phyloP scores from a whole-genome alignment of 164 flowering plant species.

The Cinnamomum chago region DNA sequence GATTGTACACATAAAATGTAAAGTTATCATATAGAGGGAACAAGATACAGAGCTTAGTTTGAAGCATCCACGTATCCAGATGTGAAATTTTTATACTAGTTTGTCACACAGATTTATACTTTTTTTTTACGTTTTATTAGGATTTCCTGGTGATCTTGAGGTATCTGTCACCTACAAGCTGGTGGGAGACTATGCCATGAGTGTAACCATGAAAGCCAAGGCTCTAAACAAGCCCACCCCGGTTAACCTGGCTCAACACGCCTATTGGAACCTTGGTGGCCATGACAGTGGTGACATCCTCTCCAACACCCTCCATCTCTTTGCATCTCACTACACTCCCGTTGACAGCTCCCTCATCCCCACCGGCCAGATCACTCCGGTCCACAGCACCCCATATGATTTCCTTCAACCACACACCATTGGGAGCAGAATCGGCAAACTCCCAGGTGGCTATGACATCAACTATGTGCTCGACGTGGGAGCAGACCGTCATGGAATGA shows the following conservation, averaged over 20 bases:
- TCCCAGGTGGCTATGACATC: conserved; percentile 59
- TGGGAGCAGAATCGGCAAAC: conserved; percentile 43
- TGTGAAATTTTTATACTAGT: too few relatives aligned
- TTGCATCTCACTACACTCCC: conserved; percentile 55
- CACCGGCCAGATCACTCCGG: conserved; percentile 56
- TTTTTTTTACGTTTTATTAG: conserved; percentile 20
- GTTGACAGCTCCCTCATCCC: conserved; percentile 65
- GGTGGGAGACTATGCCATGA: conserved; percentile 22
- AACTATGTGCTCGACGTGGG: conserved; percentile 52
- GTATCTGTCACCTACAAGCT: conserved; percentile 43
- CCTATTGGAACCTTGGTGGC: conserved; percentile 76
- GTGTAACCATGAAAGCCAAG: conserved; percentile 46
- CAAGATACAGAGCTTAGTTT: too few relatives aligned
- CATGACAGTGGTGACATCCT: conserved; percentile 63
- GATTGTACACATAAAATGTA: too few relatives aligned
- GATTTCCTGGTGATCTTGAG: conserved; percentile 59
- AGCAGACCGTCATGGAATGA: conserved; percentile 14
- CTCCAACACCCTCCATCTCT: conserved; percentile 46
- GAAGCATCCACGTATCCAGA: too few relatives aligned
- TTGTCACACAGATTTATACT: too few relatives aligned
- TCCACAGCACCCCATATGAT: conserved; percentile 68
- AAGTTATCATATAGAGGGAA: too few relatives aligned
- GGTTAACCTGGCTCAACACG: conserved; percentile 63
- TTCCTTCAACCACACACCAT: conserved; percentile 41
- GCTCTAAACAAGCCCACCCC: conserved; percentile 64